These are phyloP conservation scores for Coprinopsis cinerea DNA, from an alignment of 768 basidiomycete species.

Conservation along the genomic window DNA sequence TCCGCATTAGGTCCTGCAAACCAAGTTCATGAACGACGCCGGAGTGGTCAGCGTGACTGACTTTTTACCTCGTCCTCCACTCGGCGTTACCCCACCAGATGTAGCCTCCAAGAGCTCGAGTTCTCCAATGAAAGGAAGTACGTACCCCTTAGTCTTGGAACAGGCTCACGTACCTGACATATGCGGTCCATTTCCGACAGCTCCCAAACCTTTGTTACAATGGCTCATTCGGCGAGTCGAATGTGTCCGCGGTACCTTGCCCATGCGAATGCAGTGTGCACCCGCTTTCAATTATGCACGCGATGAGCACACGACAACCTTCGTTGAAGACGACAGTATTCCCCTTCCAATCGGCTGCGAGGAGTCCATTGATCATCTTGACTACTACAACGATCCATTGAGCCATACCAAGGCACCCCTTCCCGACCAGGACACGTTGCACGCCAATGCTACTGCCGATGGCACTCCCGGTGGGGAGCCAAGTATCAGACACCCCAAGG, in stretches of 20 bases:
- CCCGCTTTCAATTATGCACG: constrained; percentile 97
- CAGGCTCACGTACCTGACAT: constrained; percentile 19
- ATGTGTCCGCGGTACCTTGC: constrained; percentile 78
- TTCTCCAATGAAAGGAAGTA: not conserved
- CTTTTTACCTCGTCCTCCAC: constrained; percentile 68
- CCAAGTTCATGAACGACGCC: constrained; percentile 87
- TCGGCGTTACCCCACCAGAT: not conserved
- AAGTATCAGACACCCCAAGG: constrained; percentile 36
- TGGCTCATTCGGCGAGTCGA: constrained; percentile 86
- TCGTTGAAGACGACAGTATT: constrained; percentile 40
- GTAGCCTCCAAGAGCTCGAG: constrained; percentile 5
- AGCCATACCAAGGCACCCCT: not conserved
- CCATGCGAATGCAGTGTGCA: constrained; percentile 82
- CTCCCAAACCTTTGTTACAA: constrained; percentile 60
- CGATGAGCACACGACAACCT: constrained; percentile 58
- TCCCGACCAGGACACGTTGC: too few relatives aligned
- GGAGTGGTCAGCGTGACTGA: constrained; percentile 86
- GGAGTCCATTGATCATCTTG: constrained; percentile 4
- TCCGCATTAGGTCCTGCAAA: constrained; percentile 61
- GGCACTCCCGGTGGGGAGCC: not conserved
- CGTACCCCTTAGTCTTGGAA: constrained; percentile 9
- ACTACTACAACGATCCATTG: not conserved
- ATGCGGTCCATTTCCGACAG: not conserved
- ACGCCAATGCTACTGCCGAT: not conserved
- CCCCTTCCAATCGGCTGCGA: constrained; percentile 8